Evolutionary conservation across 805 yeast genomes (phyloP).

Genomic region (Candida yuanshanica): DNA sequence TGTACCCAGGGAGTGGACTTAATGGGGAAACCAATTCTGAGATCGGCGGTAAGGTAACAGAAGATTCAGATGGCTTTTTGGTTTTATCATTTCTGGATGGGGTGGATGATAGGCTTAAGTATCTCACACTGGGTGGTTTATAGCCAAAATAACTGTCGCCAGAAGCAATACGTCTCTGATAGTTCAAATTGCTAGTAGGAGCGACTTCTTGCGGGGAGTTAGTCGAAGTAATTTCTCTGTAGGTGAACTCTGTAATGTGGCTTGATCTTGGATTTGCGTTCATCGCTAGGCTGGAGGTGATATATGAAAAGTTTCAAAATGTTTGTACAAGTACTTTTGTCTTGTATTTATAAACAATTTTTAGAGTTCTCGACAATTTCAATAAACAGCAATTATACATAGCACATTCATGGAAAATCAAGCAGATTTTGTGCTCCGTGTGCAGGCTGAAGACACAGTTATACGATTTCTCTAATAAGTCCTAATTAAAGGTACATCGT

Average conservation of each 20-base stretch:
- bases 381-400: no score
- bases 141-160: neutral
- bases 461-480: neutral
- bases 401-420: neutral
- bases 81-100: neutral
- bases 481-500: neutral
- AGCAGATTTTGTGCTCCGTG: neutral
- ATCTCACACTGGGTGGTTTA: neutral
- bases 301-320: no score
- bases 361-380: no score
- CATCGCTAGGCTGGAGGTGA: no score
- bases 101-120: neutral
- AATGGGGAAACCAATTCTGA: constrained; percentile 7
- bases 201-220: neutral
- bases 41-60: constrained; percentile 8
- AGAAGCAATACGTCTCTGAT: neutral
- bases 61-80: neutral
- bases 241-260: neutral
- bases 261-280: neutral
- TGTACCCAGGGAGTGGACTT: neutral
- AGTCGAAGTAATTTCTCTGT: neutral
- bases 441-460: neutral
- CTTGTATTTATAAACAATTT: neutral
- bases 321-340: neutral
- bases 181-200: neutral